Base-by-base conservation (phyloP, 225 moss, liverwort and hornwort species). In the Neckera pumila region DNA sequence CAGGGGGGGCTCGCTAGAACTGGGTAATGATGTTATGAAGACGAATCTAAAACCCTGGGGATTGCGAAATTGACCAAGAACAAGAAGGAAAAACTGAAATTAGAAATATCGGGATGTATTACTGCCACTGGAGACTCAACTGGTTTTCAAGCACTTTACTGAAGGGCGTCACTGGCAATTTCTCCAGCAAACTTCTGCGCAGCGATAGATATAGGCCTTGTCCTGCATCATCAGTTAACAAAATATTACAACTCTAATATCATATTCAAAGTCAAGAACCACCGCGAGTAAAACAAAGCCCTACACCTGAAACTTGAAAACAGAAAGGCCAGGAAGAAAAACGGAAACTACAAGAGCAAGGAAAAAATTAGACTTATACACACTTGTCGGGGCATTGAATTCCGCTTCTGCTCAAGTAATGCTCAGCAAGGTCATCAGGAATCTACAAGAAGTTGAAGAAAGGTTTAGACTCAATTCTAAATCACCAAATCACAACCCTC, bases 381-480 rank as follows among this genome's bases (percentile, higher is more conserved):
- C 96, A 93, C 84, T 94, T 96, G 86, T 99, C 97, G n/a, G 96
- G 96, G 85, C 96, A 99, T 21, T 95, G 91, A 65, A 99, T 96
- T 60, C 99, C 97, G 85, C 97, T 96, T 88, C 97, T 92, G 92
- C 96, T 97, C 87, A 99, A 91, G 89, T 99, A 99, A 84, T 99
- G 99, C 91, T 97, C 96, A 34, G 96, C 99, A 76, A 97, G 97
- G 89, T 99, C 96, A 85, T 99, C 98, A 21, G 98, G 98, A 90
- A 99, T 96, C 97, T 97, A 92, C 61, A 62, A 28, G 17, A 87
- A 34, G 62, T 18, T 73, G 27, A 16, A 26, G 49, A 36, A 28
- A 12, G 63, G 23, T 26, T 25, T 42, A 36, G 23, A 56, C 14
- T 66, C 65, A 65, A 84, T 38, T 67, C 59, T 56, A 71, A 83